These are phyloP conservation scores for Capronia coronata DNA, from an alignment of 2,329 filamentous ascomycete species.

Conservation along the genomic window DNA sequence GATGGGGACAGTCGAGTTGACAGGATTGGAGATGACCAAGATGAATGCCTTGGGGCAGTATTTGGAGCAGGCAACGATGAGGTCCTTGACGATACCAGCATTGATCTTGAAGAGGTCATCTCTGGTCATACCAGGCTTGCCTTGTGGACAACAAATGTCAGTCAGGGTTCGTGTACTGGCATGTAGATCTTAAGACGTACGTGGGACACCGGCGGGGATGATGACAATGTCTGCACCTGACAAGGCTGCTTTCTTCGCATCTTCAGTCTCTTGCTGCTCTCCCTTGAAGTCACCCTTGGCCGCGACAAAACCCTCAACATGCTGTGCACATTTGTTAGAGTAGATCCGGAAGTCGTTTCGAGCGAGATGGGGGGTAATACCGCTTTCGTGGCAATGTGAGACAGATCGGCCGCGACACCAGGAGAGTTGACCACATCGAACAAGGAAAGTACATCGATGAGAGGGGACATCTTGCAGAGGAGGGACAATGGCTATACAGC, in stretches of 20 bases:
- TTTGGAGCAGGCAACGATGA: slow-evolving; percentile 82
- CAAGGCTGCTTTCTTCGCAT: slow-evolving; percentile 79
- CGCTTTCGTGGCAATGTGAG: slow-evolving; percentile 89
- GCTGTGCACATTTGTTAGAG: slow-evolving; percentile 49
- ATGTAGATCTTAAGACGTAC: slow-evolving; percentile 50
- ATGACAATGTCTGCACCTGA: slow-evolving; percentile 92
- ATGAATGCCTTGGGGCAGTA: slow-evolving; percentile 87
- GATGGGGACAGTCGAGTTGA: slow-evolving; percentile 98
- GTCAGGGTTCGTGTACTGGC: slow-evolving; percentile 1
- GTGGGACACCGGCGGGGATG: slow-evolving; percentile 95
- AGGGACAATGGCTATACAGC: slow-evolving; percentile 79
- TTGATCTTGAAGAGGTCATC: slow-evolving; percentile 99
- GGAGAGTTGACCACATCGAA: slow-evolving; percentile 99
- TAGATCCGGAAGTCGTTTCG: not conserved
- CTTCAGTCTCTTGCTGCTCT: slow-evolving; percentile 49
- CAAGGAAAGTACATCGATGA: slow-evolving; percentile 85
- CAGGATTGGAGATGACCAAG: slow-evolving; percentile 97
- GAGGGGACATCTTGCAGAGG: slow-evolving; percentile 82
- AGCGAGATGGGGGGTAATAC: slow-evolving; percentile 43
- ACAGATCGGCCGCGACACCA: slow-evolving; percentile 91
- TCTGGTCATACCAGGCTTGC: slow-evolving; percentile 98
- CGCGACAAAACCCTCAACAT: slow-evolving; percentile 81
- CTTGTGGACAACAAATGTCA: slow-evolving; percentile 43
- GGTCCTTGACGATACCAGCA: slow-evolving; percentile 90
- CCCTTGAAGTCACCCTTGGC: slow-evolving; percentile 38